phyloP scores from a whole-genome alignment of 2,329 filamentous ascomycete genomes.

The Orbilia quercus region DNA sequence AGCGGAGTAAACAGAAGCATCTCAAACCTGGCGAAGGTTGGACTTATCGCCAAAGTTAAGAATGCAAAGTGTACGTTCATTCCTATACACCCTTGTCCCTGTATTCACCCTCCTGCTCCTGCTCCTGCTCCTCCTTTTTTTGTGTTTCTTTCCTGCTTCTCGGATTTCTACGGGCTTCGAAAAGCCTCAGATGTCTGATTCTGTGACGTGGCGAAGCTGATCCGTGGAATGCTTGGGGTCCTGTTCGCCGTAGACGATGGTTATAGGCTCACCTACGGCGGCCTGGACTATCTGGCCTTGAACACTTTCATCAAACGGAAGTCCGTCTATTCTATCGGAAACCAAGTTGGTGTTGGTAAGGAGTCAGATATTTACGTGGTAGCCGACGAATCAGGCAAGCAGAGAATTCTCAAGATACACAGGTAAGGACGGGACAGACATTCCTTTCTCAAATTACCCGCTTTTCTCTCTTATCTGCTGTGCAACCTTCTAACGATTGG shows the following conservation, averaged over 20 bases:
- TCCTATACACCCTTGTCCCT: slow-evolving; percentile 42
- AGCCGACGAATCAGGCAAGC: slow-evolving; percentile 79
- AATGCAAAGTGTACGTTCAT: slow-evolving; percentile 79
- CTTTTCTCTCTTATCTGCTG: slow-evolving; percentile 39
- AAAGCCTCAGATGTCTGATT: slow-evolving; percentile 7
- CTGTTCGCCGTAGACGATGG: slow-evolving; percentile 75
- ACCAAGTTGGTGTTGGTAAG: slow-evolving; percentile 94
- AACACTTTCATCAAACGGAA: slow-evolving; percentile 85
- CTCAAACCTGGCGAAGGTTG: slow-evolving; percentile 88
- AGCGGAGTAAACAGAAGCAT: slow-evolving; percentile 87
- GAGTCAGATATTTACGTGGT: slow-evolving; percentile 98
- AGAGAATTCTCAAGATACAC: slow-evolving; percentile 93
- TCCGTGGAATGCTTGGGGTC: slow-evolving; percentile 28
- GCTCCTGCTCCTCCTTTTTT: slow-evolving; percentile 14
- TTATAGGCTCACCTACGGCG: slow-evolving; percentile 95
- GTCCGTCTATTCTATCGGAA: slow-evolving; percentile 89
- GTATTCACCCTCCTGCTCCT: slow-evolving; percentile 19
- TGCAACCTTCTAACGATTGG: slow-evolving; percentile 26
- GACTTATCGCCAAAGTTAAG: slow-evolving; percentile 89
- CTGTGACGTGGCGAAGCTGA: slow-evolving; percentile 50
- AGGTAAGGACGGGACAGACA: slow-evolving; percentile 64
- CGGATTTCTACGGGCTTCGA: slow-evolving; percentile 9
- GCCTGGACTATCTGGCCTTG: slow-evolving; percentile 95
- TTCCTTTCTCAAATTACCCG: slow-evolving; percentile 41
- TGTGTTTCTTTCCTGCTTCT: slow-evolving; percentile 9